A percentile compares a stretch with the other conserved stretches of the same genome.
Evolutionary conservation across 2,329 filamentous ascomycete species (phyloP).

Genomic region (Colletotrichum incanum): DNA sequence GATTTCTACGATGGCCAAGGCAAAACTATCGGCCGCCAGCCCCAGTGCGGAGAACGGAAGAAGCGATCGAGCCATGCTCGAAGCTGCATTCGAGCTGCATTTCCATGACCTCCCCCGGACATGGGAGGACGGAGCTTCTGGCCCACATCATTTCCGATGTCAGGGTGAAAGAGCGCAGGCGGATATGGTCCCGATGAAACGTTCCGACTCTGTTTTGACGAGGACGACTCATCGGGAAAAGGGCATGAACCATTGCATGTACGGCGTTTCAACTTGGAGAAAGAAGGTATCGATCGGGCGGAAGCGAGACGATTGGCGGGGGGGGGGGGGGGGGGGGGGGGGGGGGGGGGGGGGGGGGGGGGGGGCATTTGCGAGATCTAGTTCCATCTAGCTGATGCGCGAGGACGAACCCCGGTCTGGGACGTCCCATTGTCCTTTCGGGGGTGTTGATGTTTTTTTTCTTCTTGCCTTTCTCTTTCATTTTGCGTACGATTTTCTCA

Average conservation of each 20-base stretch:
- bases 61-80: conserved; percentile 24
- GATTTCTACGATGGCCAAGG: conserved; percentile 28
- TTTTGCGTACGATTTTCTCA: conserved; percentile 2
- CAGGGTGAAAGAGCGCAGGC: conserved; percentile 5
- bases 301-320: conserved; percentile 7
- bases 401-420: neutral
- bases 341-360: neutral
- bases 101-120: conserved; percentile 8
- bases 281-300: neutral
- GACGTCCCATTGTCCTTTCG: neutral
- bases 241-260: conserved; percentile 25
- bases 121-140: conserved; percentile 6
- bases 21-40: conserved; percentile 24
- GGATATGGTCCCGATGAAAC: conserved; percentile 18
- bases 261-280: conserved; percentile 19
- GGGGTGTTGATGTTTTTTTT: neutral
- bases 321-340: neutral
- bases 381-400: conserved; percentile 8
- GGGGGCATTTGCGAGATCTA: conserved; percentile 30
- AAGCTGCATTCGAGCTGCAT: conserved; percentile 35
- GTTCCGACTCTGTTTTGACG: neutral
- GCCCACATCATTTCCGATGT: conserved; percentile 18
- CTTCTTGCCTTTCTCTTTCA: neutral
- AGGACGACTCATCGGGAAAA: neutral
- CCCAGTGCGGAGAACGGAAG: conserved; percentile 29